Conservation (phyloP, 2,329 filamentous ascomycete species). For the Claviceps maximensis region DNA sequence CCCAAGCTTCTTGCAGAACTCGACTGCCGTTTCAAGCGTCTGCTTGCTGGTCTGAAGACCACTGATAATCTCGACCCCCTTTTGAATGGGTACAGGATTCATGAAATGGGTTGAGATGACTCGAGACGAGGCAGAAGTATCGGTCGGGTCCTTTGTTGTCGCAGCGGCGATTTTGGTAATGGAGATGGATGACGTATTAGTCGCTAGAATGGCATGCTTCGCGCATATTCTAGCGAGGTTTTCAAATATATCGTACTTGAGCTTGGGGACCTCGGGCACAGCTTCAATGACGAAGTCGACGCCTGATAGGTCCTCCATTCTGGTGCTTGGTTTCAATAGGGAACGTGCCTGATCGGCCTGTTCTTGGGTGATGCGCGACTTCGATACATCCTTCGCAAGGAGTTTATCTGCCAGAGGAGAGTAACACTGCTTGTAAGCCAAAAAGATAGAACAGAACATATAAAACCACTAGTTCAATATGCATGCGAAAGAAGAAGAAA, state of each 20-base stretch:
- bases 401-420: conserved; percentile 58
- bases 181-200: conserved; percentile 97
- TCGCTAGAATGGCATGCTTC: conserved; percentile 78
- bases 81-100: conserved; percentile 95
- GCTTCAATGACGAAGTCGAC: conserved; percentile 97
- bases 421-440: neutral
- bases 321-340: conserved; percentile 56
- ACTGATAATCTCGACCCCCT: conserved; percentile 94
- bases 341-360: conserved; percentile 62
- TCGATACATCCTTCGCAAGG: conserved; percentile 81
- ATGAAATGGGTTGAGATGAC: conserved; percentile 97
- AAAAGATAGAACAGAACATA: neutral
- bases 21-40: conserved; percentile 71
- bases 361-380: conserved; percentile 70
- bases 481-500: neutral
- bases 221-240: conserved; percentile 71
- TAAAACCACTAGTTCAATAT: neutral
- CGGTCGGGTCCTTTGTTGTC: conserved; percentile 63
- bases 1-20: conserved; percentile 82
- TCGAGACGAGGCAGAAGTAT: conserved; percentile 69
- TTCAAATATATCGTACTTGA: conserved; percentile 82
- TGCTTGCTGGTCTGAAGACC: conserved; percentile 78
- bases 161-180: conserved; percentile 92
- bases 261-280: conserved; percentile 76
- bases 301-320: conserved; percentile 62